Base-by-base conservation (phyloP, 345 rosid species). In the Lepidium sativum region DNA sequence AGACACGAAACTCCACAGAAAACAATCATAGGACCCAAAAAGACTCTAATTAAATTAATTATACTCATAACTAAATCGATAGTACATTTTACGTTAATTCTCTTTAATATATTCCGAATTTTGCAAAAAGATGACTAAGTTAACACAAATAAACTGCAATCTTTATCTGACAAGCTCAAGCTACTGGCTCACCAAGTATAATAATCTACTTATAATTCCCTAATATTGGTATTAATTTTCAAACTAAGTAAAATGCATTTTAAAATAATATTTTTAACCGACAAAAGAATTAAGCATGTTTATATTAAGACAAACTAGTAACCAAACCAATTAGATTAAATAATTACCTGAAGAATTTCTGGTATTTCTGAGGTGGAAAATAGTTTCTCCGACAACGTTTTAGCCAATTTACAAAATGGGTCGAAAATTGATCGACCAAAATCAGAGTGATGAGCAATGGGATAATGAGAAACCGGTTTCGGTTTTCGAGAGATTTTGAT, bases 321-420 rank as follows among this genome's bases (percentile, higher is more conserved):
- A 38, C 29, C 29, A 25, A 42, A n/a, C 12, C 6, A 9, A 29
- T 1, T 57, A 5, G 8, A 48, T 47, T 31, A 40, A 48, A 44
- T 9, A 9, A 35, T 16, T 80, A 95, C 99, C 97, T 88, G 82
- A 61, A 88, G 75, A 65, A 83, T 84, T 32, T 83, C 85, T 14
- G 80, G 52, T 27, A 37, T 41, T 68, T 67, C 56, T 6, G 69
- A 64, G 56, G 47, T 37, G 41, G 47, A 29, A 56, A 40, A 42
- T 47, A 77, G 62, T 45, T 60, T 68, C 51, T 57, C 44, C 13
- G 79, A 67, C 68, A 83, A 16, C 57, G 72, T 65, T 23, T 8
- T 1, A 53, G 83, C 81, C 45, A 88, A 16, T 48, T 52, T 76
- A 3, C 89, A 79, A 63, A 86, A 40, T 54, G 88, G 73, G 61